Conservation (phyloP, 2,329 filamentous ascomycete species). For the Furcasterigmium furcatum region DNA sequence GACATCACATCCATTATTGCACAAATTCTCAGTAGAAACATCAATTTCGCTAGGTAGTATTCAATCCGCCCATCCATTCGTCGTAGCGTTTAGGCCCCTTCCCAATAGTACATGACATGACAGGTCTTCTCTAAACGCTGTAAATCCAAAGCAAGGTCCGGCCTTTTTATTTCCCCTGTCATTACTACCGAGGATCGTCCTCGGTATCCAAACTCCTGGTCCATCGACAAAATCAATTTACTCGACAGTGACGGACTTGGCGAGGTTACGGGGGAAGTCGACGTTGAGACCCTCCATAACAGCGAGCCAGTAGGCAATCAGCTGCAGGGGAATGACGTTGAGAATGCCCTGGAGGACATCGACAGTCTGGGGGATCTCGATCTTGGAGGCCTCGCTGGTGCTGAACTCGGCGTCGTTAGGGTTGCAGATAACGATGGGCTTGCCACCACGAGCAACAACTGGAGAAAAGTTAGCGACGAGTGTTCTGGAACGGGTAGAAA, state of each 20-base stretch:
- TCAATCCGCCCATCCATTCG: conserved; percentile 1
- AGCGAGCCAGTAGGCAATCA: conserved; percentile 98
- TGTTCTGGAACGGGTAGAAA: background rate
- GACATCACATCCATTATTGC: too few relatives aligned
- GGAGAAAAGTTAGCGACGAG: conserved; percentile 3
- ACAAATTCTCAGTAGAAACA: too few relatives aligned
- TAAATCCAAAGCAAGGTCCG: background rate
- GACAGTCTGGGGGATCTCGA: conserved; percentile 94
- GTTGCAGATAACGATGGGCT: conserved; percentile 99
- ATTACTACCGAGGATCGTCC: conserved; percentile 6
- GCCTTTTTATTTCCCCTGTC: conserved; percentile 2
- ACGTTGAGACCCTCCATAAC: conserved; percentile 95
- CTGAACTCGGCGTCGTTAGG: conserved; percentile 85
- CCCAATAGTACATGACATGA: conserved; percentile 3
- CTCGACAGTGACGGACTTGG: conserved; percentile 98
- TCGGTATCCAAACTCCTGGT: background rate
- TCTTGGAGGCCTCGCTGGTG: conserved; percentile 85
- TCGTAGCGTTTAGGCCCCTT: background rate
- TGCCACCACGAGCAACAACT: conserved; percentile 94
- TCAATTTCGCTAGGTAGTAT: conserved; percentile 3
- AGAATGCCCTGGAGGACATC: conserved; percentile 94
- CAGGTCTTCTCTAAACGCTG: background rate
- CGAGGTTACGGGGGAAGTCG: conserved; percentile 97
- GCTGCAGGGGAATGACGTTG: conserved; percentile 95
- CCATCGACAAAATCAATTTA: conserved; percentile 44